phyloP scores from a whole-genome alignment of 768 basidiomycete genomes.

The Agaricus subrufescens region DNA sequence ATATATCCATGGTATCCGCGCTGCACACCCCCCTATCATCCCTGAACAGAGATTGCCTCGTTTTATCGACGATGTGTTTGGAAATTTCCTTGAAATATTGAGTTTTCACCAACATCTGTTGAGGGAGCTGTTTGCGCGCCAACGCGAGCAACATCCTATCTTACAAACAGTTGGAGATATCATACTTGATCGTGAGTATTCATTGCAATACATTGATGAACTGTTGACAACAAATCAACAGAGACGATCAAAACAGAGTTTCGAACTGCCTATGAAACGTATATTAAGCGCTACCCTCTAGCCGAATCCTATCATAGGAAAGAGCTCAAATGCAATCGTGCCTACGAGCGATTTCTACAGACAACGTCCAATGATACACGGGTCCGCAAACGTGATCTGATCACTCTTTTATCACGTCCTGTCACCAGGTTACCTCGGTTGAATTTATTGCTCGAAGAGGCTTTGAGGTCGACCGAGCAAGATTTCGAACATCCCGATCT shows the following conservation, averaged over 20 bases:
- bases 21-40: conserved; percentile 64
- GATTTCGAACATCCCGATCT: conserved; percentile 74
- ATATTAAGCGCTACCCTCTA: conserved; percentile 87
- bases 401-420: conserved; percentile 80
- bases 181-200: conserved; percentile 64
- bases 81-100: conserved; percentile 69
- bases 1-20: conserved; percentile 63
- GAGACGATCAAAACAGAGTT: conserved; percentile 45
- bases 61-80: conserved; percentile 82
- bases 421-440: conserved; percentile 86
- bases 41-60: conserved; percentile 44
- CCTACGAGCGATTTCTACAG: conserved; percentile 65
- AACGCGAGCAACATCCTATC: conserved; percentile 81
- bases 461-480: conserved; percentile 58
- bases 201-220: conserved; percentile 17
- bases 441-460: conserved; percentile 66
- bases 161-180: conserved; percentile 83
- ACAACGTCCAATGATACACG: conserved; percentile 59
- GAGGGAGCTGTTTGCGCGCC: conserved; percentile 68
- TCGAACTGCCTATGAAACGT: conserved; percentile 66
- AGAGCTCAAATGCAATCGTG: conserved; percentile 64
- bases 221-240: conserved; percentile 13
- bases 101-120: conserved; percentile 67
- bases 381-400: conserved; percentile 69
- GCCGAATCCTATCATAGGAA: conserved; percentile 78